Evolutionary conservation across 2,329 filamentous ascomycete species (phyloP), one percentile per base, ranked within the genome.

Genomic region (Bipolaris gigantea): DNA sequence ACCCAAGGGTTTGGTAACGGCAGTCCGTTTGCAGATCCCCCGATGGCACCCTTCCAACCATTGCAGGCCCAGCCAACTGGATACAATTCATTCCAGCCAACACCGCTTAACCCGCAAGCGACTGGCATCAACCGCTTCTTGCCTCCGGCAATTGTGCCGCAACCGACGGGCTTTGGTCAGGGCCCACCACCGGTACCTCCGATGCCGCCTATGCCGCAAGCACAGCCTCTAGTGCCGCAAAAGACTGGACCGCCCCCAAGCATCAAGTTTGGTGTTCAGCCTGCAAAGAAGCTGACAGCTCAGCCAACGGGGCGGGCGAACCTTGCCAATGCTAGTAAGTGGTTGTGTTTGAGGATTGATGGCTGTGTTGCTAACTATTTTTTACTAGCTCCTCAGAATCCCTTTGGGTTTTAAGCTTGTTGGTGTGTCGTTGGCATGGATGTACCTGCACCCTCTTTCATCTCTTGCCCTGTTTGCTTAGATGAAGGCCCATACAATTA

Each of bases 221-320:
- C 86, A 67, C 82, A 84, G 43, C 87, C 89, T 55, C 76, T 93
- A 50, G 77, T 87, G 58, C 84, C 90, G 41, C 90, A 95, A 72
- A 87, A 89, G 79, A 95, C 90, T 8, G 90, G 90, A 0, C 94
- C 94, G 6, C 81, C 93, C 18, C 94, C 94, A 41, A 86, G 91
- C 21, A 88, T 99, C 16, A 85, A 91, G 55, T 99, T 99, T 73
- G 94, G 94, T 35, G 87, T 96, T 33, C 82, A 84, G 53, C 79
- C 81, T 25, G 79, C 85, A 27, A 91, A 92, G 76, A 94, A 89
- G 74, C 77, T 97, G 65, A 82, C 84, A 56, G 86, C 92, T 27
- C 94, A 97, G 78, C 83, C 91, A 25, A 99, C 94, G 6, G 94
- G 94, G 60, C 86, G 89, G 79, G 94, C 94, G 52, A 97, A 97